Evolutionary conservation across 805 yeast species (phyloP).

Genomic region (Trichomonascus vanleenenianus): DNA sequence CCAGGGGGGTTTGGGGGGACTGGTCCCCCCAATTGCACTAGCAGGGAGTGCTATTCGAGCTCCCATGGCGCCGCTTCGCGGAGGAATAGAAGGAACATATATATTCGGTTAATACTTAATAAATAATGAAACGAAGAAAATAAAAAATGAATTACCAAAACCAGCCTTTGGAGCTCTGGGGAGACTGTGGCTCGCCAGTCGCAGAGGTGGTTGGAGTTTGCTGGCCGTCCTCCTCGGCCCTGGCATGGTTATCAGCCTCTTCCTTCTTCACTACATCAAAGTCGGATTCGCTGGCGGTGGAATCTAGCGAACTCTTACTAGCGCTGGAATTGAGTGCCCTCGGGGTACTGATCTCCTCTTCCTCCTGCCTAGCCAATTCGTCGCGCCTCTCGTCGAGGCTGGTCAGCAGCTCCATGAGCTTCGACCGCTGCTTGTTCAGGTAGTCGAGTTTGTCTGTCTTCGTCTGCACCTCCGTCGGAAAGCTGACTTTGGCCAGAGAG

Average conservation of each 20-base stretch:
- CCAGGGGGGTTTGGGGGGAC: too few species aligned
- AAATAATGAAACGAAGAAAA: neutral
- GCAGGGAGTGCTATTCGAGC: too few species aligned
- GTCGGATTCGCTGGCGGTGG: conserved; percentile 8
- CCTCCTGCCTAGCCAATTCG: neutral
- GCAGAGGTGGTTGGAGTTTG: too few species aligned
- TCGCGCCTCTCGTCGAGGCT: conserved; percentile 10
- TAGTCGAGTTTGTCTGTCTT: conserved; percentile 14
- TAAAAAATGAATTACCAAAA: neutral
- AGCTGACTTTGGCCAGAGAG: neutral
- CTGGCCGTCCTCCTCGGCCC: too few species aligned
- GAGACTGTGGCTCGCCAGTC: too few species aligned
- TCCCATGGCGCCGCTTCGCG: too few species aligned
- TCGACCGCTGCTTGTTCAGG: conserved; percentile 12
- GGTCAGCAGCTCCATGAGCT: conserved; percentile 16
- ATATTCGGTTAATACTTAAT: neutral
- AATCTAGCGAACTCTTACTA: neutral
- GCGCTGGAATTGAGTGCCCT: neutral
- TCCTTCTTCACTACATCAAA: conserved; percentile 18
- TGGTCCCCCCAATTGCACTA: too few species aligned
- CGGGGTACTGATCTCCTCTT: neutral
- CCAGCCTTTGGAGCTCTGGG: conserved; percentile 1
- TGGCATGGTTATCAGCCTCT: conserved; percentile 6
- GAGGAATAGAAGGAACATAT: neutral
- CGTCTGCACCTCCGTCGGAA: conserved; percentile 3